Percentiles rank a stretch among this genome's conserved stretches.
phyloP scores from a whole-genome alignment of 768 basidiomycete species.

The Lentinus brumalis region DNA sequence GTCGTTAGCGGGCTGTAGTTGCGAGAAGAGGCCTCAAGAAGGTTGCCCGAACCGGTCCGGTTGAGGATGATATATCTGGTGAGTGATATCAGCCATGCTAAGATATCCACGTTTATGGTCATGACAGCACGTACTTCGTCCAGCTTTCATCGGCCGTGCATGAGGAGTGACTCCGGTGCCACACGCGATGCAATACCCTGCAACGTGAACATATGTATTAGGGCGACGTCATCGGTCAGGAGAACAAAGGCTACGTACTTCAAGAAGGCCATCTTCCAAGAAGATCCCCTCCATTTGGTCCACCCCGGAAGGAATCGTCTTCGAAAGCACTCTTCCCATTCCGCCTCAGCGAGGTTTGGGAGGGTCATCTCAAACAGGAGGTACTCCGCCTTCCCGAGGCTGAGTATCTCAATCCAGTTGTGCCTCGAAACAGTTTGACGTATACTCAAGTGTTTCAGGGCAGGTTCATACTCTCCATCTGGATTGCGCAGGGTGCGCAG shows the following conservation, averaged over 20 bases:
- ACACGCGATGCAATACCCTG: conserved; percentile 64
- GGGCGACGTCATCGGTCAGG: background rate
- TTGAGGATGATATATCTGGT: conserved; percentile 73
- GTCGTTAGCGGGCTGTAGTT: conserved; percentile 64
- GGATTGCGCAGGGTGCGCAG: conserved; percentile 50
- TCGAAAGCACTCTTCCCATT: conserved; percentile 79
- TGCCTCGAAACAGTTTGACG: conserved; percentile 67
- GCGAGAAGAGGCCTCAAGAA: conserved; percentile 67
- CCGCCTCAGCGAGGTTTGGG: conserved; percentile 61
- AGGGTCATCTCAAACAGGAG: conserved; percentile 68
- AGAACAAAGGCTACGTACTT: conserved; percentile 47
- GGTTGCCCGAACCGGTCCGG: conserved; percentile 74
- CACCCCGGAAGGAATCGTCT: conserved; percentile 78
- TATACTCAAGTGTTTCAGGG: conserved; percentile 61
- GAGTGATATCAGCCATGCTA: background rate
- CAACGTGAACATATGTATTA: conserved; percentile 1
- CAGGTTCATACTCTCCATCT: conserved; percentile 44
- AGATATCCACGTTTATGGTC: background rate
- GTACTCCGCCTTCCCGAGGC: conserved; percentile 60
- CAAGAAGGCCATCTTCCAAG: conserved; percentile 67
- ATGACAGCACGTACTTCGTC: conserved; percentile 63
- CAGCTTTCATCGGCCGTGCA: conserved; percentile 82
- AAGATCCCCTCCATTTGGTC: conserved; percentile 67
- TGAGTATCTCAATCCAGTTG: conserved; percentile 79
- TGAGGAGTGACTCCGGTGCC: conserved; percentile 67